A percentile compares a stretch with the other conserved stretches of the same genome.
phyloP scores from a whole-genome alignment of 2,329 filamentous ascomycete genomes.

The Aspergillus novofumigatus region DNA sequence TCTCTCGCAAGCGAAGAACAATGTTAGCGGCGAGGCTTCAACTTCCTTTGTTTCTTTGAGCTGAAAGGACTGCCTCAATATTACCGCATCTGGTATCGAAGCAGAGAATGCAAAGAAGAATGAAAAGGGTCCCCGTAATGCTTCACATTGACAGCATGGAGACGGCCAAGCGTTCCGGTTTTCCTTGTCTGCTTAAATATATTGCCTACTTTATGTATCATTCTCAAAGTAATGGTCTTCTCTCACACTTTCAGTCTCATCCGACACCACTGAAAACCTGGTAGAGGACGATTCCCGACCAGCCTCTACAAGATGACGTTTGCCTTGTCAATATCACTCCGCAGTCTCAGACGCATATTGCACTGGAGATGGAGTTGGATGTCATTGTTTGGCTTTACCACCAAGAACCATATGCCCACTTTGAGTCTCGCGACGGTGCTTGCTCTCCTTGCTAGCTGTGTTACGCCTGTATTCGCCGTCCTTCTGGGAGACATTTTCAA shows the following conservation, averaged over 20 bases:
- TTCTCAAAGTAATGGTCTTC: neutral
- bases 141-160: constrained; percentile 14
- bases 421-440: constrained; percentile 54
- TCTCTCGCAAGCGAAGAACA: constrained; percentile 11
- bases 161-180: neutral
- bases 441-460: constrained; percentile 57
- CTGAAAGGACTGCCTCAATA: constrained; percentile 16
- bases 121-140: neutral
- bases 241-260: neutral
- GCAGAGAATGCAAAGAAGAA: neutral
- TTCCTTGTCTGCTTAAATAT: neutral
- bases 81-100: constrained; percentile 14
- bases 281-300: neutral
- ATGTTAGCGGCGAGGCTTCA: constrained; percentile 13
- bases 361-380: constrained; percentile 39
- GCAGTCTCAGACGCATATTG: neutral
- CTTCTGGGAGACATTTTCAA: constrained; percentile 73
- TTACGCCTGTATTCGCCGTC: constrained; percentile 63
- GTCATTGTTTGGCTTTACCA: constrained; percentile 69
- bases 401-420: constrained; percentile 53
- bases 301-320: constrained; percentile 1
- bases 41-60: constrained; percentile 13
- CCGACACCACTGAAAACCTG: neutral
- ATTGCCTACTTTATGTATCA: neutral
- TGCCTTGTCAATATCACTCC: neutral